Percentiles rank a stretch among this genome's conserved stretches.
Evolutionary conservation across 202 grass and related monocot species (phyloP).

Genomic region (Digitaria exilis): DNA sequence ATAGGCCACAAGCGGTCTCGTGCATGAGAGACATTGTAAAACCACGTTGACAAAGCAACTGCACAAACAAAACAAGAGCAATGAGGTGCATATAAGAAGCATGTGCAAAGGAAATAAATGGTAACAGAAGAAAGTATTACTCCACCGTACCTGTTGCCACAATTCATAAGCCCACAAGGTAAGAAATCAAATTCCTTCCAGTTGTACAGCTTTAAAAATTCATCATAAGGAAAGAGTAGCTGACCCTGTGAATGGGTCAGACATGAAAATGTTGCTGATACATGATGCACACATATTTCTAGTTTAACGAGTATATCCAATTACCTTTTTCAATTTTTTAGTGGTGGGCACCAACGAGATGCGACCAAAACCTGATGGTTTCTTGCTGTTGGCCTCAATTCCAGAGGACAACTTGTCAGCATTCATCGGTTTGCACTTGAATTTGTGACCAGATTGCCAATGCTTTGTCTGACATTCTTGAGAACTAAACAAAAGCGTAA

Average conservation of each 20-base stretch:
- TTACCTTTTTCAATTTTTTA: conserved; percentile 58
- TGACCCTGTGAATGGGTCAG: conserved; percentile 56
- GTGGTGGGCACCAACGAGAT: conserved; percentile 59
- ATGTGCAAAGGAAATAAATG: conserved; percentile 32
- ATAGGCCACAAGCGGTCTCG: conserved; percentile 90
- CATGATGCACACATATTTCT: background rate
- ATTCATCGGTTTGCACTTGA: conserved; percentile 89
- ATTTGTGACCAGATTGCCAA: conserved; percentile 80
- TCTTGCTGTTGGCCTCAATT: conserved; percentile 49
- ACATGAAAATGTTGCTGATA: conserved; percentile 15
- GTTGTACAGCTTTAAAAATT: conserved; percentile 82
- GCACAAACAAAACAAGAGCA: conserved; percentile 45
- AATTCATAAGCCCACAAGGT: conserved; percentile 90
- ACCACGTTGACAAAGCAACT: conserved; percentile 99
- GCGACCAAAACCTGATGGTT: conserved; percentile 47
- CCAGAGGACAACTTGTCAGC: conserved; percentile 54
- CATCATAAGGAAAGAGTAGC: conserved; percentile 92
- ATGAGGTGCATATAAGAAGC: conserved; percentile 38
- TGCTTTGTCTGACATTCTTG: conserved; percentile 76
- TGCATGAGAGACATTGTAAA: conserved; percentile 90
- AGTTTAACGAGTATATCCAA: conserved; percentile 19
- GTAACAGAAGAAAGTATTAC: conserved; percentile 2
- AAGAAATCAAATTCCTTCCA: conserved; percentile 63
- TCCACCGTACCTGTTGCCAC: conserved; percentile 82
- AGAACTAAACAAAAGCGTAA: conserved; percentile 67